A percentile compares a stretch with the other conserved stretches of the same genome.
Conservation (phyloP, 129 eudicot species). For the Flaveria robusta region DNA sequence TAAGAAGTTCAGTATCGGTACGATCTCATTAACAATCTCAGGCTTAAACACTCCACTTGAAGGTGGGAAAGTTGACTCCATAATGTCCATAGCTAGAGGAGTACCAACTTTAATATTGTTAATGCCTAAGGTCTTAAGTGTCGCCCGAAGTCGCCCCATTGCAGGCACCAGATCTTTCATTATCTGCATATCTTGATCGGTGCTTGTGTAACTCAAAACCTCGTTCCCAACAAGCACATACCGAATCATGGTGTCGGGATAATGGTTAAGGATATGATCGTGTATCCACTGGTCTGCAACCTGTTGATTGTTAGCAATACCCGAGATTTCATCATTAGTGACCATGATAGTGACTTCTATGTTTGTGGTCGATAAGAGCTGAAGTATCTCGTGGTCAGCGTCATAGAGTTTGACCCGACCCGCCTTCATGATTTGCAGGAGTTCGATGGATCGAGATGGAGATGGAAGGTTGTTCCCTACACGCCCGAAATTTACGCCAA, state of each 20-base stretch:
- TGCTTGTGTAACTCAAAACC: constrained; percentile 46
- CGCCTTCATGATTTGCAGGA: constrained; percentile 47
- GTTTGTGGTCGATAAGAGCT: constrained; percentile 48
- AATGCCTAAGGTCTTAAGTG: constrained; percentile 42
- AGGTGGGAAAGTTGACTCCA: constrained; percentile 68
- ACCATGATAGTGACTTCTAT: constrained; percentile 69
- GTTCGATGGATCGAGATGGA: constrained; percentile 49
- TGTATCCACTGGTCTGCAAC: constrained; percentile 62
- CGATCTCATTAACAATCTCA: constrained; percentile 27
- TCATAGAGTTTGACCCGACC: constrained; percentile 61
- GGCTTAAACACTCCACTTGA: constrained; percentile 57
- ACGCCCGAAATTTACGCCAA: constrained; percentile 69
- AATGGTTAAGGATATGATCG: constrained; percentile 51
- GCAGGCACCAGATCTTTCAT: constrained; percentile 68
- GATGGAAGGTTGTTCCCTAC: constrained; percentile 65
- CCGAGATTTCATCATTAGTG: constrained; percentile 52
- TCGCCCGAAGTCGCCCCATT: constrained; percentile 49
- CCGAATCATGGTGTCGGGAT: constrained; percentile 61
- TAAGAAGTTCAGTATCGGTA: constrained; percentile 52
- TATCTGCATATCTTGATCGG: constrained; percentile 28
- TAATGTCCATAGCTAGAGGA: constrained; percentile 69
- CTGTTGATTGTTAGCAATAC: constrained; percentile 50
- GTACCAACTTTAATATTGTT: constrained; percentile 65
- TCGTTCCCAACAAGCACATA: constrained; percentile 68
- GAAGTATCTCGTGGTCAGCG: constrained; percentile 59